Evolutionary conservation across 345 rosid species (phyloP).

Genomic region (Pistacia integerrima): DNA sequence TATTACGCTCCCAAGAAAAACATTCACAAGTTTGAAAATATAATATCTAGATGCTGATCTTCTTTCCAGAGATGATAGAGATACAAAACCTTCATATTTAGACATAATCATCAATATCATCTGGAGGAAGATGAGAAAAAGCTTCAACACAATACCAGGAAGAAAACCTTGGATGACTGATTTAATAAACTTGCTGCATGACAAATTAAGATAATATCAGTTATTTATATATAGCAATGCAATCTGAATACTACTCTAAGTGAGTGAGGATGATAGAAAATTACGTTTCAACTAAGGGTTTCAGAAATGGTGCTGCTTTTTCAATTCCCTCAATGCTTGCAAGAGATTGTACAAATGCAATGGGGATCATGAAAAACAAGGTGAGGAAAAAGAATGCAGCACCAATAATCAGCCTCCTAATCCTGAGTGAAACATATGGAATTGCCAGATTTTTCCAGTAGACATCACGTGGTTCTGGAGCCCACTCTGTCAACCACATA

Average conservation of each 20-base stretch:
- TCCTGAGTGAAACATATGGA: conserved; percentile 73
- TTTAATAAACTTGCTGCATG: conserved; percentile 63
- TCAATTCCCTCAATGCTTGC: conserved; percentile 86
- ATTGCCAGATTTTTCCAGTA: conserved; percentile 81
- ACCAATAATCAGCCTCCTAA: conserved; percentile 68
- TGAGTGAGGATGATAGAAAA: conserved; percentile 14
- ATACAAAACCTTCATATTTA: conserved; percentile 86
- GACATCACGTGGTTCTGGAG: conserved; percentile 88
- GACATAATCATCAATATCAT: conserved; percentile 91
- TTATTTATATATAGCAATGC: background rate
- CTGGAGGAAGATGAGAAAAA: conserved; percentile 95
- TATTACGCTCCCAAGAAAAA: conserved; percentile 71
- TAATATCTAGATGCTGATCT: conserved; percentile 88
- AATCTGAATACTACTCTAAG: conserved; percentile 9
- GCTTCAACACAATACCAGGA: conserved; percentile 86
- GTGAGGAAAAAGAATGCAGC: conserved; percentile 93
- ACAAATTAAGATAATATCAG: conserved; percentile 13
- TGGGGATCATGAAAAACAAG: conserved; percentile 93
- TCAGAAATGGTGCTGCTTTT: conserved; percentile 70
- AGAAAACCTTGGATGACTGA: conserved; percentile 82
- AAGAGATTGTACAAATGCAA: conserved; percentile 85
- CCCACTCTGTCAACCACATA: conserved; percentile 91
- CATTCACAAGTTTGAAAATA: conserved; percentile 75
- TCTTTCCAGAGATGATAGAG: conserved; percentile 78
- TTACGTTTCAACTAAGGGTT: conserved; percentile 63